These are phyloP conservation scores for Musa balbisiana DNA, from an alignment of 202 grass and related monocot species.

Conservation along the genomic window DNA sequence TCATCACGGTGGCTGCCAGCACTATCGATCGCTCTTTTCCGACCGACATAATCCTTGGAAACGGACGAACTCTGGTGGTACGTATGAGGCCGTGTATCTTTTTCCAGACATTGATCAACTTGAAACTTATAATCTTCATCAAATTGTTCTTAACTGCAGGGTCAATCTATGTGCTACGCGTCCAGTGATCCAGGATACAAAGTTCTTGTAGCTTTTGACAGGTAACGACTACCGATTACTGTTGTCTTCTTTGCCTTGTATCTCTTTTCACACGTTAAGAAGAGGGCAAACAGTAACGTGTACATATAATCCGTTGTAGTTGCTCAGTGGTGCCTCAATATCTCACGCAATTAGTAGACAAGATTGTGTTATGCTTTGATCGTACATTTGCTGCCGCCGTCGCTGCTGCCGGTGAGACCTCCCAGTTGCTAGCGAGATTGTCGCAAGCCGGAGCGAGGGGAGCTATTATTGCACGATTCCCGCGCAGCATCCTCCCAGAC, in stretches of 20 bases:
- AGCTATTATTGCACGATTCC: background rate
- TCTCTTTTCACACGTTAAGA: too few species aligned
- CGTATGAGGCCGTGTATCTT: background rate
- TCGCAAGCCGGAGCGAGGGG: background rate
- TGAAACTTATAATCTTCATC: too few species aligned
- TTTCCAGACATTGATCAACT: too few species aligned
- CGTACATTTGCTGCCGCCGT: background rate
- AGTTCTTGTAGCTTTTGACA: background rate
- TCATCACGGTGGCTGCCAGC: too few species aligned
- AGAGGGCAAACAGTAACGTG: too few species aligned
- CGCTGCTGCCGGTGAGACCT: background rate
- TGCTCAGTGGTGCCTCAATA: background rate
- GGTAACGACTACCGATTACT: background rate
- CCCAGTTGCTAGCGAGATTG: background rate
- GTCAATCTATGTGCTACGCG: slow-evolving; percentile 15
- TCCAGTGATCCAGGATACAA: background rate
- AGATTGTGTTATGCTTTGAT: slow-evolving; percentile 2
- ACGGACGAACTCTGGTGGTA: background rate
- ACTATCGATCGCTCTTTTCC: background rate
- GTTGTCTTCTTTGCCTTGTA: too few species aligned
- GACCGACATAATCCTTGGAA: background rate
- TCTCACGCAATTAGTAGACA: background rate
- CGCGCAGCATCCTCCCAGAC: background rate
- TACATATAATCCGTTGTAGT: background rate
- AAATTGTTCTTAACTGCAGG: slow-evolving; percentile 4